Percentiles rank a stretch among this genome's conserved stretches.
Conservation (phyloP, 106 monocot species). For the Allium cepa region DNA sequence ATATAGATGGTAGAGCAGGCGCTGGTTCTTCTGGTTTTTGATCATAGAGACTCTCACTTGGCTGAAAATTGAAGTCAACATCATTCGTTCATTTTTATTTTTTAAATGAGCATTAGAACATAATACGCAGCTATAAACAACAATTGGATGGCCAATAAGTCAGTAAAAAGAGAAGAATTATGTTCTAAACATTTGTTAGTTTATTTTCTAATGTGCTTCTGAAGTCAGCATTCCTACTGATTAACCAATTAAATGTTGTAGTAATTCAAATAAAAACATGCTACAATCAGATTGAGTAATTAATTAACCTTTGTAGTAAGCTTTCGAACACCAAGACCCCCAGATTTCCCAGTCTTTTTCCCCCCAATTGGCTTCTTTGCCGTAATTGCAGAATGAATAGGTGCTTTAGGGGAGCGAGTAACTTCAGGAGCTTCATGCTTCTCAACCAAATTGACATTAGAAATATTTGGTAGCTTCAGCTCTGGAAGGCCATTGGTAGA, state of each 20-base stretch:
- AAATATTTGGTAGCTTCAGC: slow-evolving; percentile 33
- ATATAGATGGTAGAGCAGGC: slow-evolving; percentile 28
- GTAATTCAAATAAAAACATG: too few relatives aligned
- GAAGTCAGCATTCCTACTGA: background rate
- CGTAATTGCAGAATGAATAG: slow-evolving; percentile 35
- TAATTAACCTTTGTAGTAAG: slow-evolving; percentile 57
- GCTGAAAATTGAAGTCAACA: slow-evolving; percentile 35
- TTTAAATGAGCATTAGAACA: too few relatives aligned
- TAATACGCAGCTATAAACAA: too few relatives aligned
- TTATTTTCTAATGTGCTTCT: slow-evolving; percentile 3
- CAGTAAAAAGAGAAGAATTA: background rate
- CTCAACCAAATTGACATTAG: slow-evolving; percentile 24
- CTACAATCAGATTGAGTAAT: too few relatives aligned
- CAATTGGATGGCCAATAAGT: too few relatives aligned
- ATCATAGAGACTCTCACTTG: slow-evolving; percentile 89
- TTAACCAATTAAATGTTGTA: too few relatives aligned
- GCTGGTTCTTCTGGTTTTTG: slow-evolving; percentile 92
- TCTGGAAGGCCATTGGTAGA: slow-evolving; percentile 41
- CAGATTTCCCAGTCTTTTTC: slow-evolving; percentile 54
- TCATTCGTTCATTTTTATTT: background rate
- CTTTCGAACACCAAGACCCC: slow-evolving; percentile 66
- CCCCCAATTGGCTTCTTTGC: slow-evolving; percentile 63
- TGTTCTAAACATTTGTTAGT: background rate
- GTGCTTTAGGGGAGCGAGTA: slow-evolving; percentile 52
- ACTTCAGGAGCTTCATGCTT: slow-evolving; percentile 26